These are phyloP conservation scores for Pseudogymnoascus sp. DNA, from an alignment of 2,329 filamentous ascomycete genomes.

Conservation along the genomic window DNA sequence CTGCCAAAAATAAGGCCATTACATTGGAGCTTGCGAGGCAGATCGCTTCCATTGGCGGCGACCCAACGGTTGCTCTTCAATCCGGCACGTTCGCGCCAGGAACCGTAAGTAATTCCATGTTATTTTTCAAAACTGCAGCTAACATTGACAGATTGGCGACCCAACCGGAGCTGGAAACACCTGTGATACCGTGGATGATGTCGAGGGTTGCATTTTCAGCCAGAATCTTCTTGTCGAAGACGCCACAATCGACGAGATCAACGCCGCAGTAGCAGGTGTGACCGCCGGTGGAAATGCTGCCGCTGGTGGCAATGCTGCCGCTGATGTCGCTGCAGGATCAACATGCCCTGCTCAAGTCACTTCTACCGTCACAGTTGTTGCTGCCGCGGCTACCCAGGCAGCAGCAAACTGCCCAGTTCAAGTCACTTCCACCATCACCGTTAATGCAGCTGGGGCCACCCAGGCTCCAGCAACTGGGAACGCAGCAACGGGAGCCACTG, in stretches of 20 bases:
- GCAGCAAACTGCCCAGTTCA: neutral
- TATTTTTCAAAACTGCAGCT: slow-evolving; percentile 12
- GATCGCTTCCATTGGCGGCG: slow-evolving; percentile 53
- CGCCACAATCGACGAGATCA: slow-evolving; percentile 44
- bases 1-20: slow-evolving; percentile 53
- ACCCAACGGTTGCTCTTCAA: slow-evolving; percentile 53
- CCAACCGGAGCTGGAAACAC: slow-evolving; percentile 42
- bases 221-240: slow-evolving; percentile 47
- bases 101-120: slow-evolving; percentile 35
- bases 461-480: slow-evolving; percentile 7
- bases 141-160: slow-evolving; percentile 27
- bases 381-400: slow-evolving; percentile 9
- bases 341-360: neutral
- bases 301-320: slow-evolving; percentile 12
- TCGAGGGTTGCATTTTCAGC: slow-evolving; percentile 48
- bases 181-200: slow-evolving; percentile 42
- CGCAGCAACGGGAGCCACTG: slow-evolving; percentile 16
- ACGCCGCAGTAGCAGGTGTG: slow-evolving; percentile 37
- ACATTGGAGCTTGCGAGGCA: slow-evolving; percentile 52
- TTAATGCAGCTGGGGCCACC: neutral
- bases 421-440: slow-evolving; percentile 4
- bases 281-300: slow-evolving; percentile 16
- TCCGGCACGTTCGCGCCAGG: slow-evolving; percentile 57
- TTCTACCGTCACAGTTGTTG: neutral
- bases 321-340: slow-evolving; percentile 13